A percentile compares a stretch with the other conserved stretches of the same genome.
phyloP scores from a whole-genome alignment of 345 rosid genomes.

The Brassica carinata region DNA sequence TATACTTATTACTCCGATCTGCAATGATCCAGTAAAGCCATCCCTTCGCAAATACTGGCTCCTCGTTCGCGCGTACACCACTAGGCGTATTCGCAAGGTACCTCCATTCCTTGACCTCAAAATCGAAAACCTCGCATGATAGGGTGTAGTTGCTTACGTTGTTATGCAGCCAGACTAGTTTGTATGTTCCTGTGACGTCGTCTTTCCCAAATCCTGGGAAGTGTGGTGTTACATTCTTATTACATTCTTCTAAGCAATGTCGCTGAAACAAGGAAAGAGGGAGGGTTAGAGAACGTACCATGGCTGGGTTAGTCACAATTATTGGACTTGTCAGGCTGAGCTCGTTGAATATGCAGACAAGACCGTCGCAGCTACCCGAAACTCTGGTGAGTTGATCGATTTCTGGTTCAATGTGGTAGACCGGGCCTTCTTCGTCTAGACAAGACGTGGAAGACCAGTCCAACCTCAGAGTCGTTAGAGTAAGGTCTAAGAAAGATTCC shows the following conservation, averaged over 20 bases:
- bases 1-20: background rate
- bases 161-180: background rate
- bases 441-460: background rate
- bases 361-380: background rate
- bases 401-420: background rate
- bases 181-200: background rate
- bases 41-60: background rate
- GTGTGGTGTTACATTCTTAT: too few species aligned
- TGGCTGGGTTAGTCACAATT: background rate
- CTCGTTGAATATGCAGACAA: background rate
- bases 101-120: background rate
- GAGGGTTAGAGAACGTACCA: background rate
- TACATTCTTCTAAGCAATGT: background rate
- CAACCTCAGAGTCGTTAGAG: background rate
- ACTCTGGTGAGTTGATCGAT: background rate
- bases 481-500: background rate
- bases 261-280: background rate
- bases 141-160: background rate
- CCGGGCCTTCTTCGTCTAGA: background rate
- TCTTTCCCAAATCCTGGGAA: background rate
- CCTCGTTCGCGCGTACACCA: background rate
- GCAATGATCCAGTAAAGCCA: background rate
- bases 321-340: background rate
- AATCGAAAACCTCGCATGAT: background rate
- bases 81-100: background rate